phyloP scores from a whole-genome alignment of 1,139 yeast genomes.

The Protomyces pachydermus region DNA sequence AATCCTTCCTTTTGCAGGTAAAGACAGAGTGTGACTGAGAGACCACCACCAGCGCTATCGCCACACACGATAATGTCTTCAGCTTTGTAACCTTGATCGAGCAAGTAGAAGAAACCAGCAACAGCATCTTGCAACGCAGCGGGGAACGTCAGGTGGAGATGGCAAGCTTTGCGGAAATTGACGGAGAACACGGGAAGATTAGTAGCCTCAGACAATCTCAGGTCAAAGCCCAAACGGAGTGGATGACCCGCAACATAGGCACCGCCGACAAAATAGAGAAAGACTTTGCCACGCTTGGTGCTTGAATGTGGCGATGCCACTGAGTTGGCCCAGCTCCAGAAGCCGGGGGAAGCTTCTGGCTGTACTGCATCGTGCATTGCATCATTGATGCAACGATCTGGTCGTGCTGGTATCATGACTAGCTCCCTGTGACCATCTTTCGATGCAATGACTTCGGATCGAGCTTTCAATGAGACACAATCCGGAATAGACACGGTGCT shows the following conservation, averaged over 20 bases:
- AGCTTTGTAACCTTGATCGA: background rate
- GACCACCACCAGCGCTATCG: background rate
- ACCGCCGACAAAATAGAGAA: background rate
- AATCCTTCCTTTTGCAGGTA: background rate
- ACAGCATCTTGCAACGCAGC: background rate
- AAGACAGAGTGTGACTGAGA: background rate
- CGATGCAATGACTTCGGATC: background rate
- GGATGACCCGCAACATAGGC: background rate
- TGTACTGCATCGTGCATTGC: background rate
- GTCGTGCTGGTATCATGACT: background rate
- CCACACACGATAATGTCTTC: background rate
- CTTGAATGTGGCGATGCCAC: background rate
- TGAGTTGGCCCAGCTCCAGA: background rate
- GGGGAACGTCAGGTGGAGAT: background rate
- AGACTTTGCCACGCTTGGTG: background rate
- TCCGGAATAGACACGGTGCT: background rate
- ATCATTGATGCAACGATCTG: background rate
- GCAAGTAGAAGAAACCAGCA: conserved; percentile 1
- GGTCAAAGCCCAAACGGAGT: background rate
- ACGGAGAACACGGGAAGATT: background rate
- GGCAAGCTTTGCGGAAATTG: background rate
- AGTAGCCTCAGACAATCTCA: background rate
- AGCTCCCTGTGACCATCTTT: background rate
- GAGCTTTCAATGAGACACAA: background rate
- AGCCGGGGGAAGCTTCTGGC: background rate